Base-by-base conservation (phyloP, 2,329 filamentous ascomycete species). In the Orbilia javanica region DNA sequence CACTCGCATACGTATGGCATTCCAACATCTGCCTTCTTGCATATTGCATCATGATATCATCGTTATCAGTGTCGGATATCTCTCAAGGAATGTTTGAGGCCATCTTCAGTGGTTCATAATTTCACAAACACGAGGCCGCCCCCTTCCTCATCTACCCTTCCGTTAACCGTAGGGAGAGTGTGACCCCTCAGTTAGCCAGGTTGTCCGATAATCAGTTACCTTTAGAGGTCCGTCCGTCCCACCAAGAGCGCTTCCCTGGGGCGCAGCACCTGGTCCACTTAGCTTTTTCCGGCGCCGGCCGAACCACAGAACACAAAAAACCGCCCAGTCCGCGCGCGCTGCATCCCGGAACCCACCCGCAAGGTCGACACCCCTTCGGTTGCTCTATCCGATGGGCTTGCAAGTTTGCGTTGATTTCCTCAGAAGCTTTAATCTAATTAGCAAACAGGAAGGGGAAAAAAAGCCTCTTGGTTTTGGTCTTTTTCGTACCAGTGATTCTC, bases 281-380 rank as follows among this genome's bases (percentile, higher is more conserved):
- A 55, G 52, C 53, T 64, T 72, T 78, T 71, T 78, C 74, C 74
- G 74, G 74, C 74, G 62, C 74, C 74, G 74, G 74, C 67, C 74
- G 74, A 78, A 78, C 74, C 74, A 78, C 60, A 31, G 53, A 46
- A 67, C 13, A 11, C 18, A 15, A 18, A 67, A 42, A 15, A 52
- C 66, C 36, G n/a, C 65, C 25, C 42, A 70, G 53, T 44, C 46
- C 57, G 48, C 57, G 39, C 48, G 48, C 57, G 39, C 48, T 70
- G 65, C 50, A 48, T 55, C 74, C 63, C 62, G 73, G 67, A 68
- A 55, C 39, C 29, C 60, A 55, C 55, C 57, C 53, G 66, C 39
- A 42, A 57, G 55, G 22, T 63, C 29, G 18, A 60, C 60, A 72
- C 64, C 42, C 48, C 57, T 63, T 78, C 74, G 74, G 74, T 78